A percentile compares a stretch with the other conserved stretches of the same genome.
Evolutionary conservation across 192 early-diverging fungal genomes (phyloP).

Genomic region (Spizellomyces punctatus): DNA sequence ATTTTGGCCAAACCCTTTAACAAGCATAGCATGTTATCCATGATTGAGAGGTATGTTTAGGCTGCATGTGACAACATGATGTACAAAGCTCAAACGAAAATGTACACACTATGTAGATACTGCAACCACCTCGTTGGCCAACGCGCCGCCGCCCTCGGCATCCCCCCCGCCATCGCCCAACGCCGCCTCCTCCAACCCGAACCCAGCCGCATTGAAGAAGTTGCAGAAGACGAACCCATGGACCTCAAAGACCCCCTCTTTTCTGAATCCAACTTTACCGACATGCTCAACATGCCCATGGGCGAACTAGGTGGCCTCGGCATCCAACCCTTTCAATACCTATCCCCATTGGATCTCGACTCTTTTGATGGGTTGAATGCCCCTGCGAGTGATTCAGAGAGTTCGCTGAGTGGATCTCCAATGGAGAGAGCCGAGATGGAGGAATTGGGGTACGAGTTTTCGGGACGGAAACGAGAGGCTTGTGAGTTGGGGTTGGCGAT

Average conservation of each 20-base stretch:
- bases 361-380: neutral
- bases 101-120: slow-evolving; percentile 8
- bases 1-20: slow-evolving; percentile 72
- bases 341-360: neutral
- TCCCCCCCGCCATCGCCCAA: slow-evolving; percentile 5
- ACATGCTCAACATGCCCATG: slow-evolving; percentile 19
- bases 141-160: slow-evolving; percentile 23
- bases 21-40: slow-evolving; percentile 26
- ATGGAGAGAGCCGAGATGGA: no score
- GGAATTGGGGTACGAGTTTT: no score
- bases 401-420: no score
- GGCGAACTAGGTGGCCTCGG: slow-evolving; percentile 14
- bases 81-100: neutral
- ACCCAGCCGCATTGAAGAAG: slow-evolving; percentile 14
- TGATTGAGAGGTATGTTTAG: slow-evolving; percentile 27
- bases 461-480: no score
- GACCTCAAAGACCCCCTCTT: slow-evolving; percentile 1
- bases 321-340: slow-evolving; percentile 1
- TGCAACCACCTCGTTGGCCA: slow-evolving; percentile 33
- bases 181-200: neutral
- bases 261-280: slow-evolving; percentile 13
- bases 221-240: slow-evolving; percentile 11
- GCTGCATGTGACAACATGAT: neutral
- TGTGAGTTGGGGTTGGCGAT: no score
- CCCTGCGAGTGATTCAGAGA: neutral